Percentiles rank a stretch among this genome's conserved stretches.
These are phyloP conservation scores for Ogataea hybrid DNA, from an alignment of 1,139 yeast species.

Conservation along the genomic window DNA sequence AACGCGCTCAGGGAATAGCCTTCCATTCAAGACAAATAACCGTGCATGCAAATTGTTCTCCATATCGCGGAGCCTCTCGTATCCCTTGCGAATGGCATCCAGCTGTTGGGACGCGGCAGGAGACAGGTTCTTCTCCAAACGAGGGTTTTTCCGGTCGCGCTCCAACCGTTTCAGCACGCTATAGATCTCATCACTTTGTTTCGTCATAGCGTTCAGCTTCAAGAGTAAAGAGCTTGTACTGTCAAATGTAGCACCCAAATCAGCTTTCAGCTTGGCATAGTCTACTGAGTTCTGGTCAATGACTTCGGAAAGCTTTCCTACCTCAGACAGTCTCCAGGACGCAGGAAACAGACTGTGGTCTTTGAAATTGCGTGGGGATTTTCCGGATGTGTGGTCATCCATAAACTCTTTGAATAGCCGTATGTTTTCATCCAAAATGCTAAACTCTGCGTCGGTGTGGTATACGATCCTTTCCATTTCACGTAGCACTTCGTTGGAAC, in stretches of 20 bases:
- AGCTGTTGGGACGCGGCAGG: background rate
- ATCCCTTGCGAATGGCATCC: conserved; percentile 14
- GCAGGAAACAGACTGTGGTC: conserved; percentile 29
- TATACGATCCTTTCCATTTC: conserved; percentile 39
- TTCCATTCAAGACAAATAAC: conserved; percentile 26
- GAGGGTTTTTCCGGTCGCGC: background rate
- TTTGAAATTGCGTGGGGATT: conserved; percentile 27
- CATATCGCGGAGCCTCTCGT: conserved; percentile 10
- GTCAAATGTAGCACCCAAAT: background rate
- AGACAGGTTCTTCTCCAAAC: background rate
- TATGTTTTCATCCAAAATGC: conserved; percentile 36
- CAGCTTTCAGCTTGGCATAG: background rate
- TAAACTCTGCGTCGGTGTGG: conserved; percentile 40
- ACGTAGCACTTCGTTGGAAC: conserved; percentile 22
- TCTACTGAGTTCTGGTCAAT: conserved; percentile 11
- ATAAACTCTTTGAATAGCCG: conserved; percentile 33
- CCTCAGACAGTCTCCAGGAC: conserved; percentile 44
- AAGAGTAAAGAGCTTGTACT: background rate
- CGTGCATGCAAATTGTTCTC: conserved; percentile 24
- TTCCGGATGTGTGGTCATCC: conserved; percentile 34
- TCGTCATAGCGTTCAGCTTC: conserved; percentile 1
- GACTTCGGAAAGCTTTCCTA: conserved; percentile 6
- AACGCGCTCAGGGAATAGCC: conserved; percentile 24
- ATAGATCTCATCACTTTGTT: background rate
- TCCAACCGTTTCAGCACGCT: background rate